A percentile compares a stretch with the other conserved stretches of the same genome.
Conservation (phyloP, 306 rosid genomes). For the Quercus agrifolia region DNA sequence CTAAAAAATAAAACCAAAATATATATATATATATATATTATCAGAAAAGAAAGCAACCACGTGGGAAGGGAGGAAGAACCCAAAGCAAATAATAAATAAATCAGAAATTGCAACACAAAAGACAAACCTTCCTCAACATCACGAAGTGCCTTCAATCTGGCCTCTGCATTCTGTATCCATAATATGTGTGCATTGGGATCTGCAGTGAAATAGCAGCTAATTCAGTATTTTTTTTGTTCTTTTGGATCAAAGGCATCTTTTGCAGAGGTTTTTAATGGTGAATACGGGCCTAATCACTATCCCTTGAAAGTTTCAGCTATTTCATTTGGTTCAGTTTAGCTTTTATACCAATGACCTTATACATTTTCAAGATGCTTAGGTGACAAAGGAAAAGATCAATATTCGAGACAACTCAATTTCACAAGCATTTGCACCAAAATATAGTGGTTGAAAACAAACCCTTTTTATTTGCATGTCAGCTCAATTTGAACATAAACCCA, state of each 20-base stretch:
- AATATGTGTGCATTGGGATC: constrained; percentile 92
- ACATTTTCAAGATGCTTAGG: not conserved
- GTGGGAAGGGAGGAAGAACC: not conserved
- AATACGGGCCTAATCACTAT: not conserved
- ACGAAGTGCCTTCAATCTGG: constrained; percentile 72
- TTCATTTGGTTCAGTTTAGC: not conserved
- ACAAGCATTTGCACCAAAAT: not conserved
- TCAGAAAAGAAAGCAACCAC: not conserved
- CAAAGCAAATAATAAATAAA: not conserved
- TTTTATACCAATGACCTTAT: not conserved
- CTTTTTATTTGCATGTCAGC: not conserved
- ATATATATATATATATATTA: not conserved
- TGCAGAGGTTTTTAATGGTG: not conserved
- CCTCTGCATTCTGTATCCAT: constrained; percentile 78
- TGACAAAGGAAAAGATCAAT: not conserved
- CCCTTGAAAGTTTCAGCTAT: not conserved
- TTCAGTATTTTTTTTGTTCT: not conserved
- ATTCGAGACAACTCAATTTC: not conserved
- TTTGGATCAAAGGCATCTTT: not conserved
- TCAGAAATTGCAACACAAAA: not conserved
- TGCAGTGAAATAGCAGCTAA: constrained; percentile 19
- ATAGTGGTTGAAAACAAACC: not conserved
- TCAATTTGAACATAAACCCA: not conserved
- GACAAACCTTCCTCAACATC: constrained; percentile 66
- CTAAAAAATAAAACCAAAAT: not conserved